Conservation (phyloP, 352 stramenopile genomes). For the Thalassiosira livingstoniorum region DNA sequence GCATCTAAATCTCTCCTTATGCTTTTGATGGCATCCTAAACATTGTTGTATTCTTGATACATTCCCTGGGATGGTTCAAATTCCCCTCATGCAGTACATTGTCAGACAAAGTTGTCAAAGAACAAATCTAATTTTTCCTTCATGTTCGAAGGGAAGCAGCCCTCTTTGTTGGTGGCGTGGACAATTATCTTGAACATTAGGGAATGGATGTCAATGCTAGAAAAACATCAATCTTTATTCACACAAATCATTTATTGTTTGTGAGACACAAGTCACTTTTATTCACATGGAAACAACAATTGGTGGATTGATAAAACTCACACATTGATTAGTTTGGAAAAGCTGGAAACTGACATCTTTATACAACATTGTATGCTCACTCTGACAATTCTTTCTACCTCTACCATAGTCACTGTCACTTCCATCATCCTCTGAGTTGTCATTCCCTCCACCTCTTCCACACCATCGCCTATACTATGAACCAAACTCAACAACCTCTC, state of each 20-base stretch:
- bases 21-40: conserved; percentile 88
- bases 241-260: conserved; percentile 89
- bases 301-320: conserved; percentile 89
- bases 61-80: conserved; percentile 94
- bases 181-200: conserved; percentile 80
- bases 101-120: conserved; percentile 95
- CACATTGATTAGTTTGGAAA: conserved; percentile 89
- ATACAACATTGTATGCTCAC: conserved; percentile 97
- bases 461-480: conserved; percentile 93
- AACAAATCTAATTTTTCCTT: conserved; percentile 94
- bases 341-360: conserved; percentile 94
- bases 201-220: conserved; percentile 70
- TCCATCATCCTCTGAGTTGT: conserved; percentile 33
- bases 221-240: no score
- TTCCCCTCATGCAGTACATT: conserved; percentile 88
- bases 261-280: no score
- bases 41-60: conserved; percentile 94
- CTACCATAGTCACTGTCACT: no score
- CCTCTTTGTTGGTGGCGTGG: conserved; percentile 63
- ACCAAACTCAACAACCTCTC: conserved; percentile 96
- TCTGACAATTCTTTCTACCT: conserved; percentile 88
- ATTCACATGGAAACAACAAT: no score
- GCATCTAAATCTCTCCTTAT: conserved; percentile 91
- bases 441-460: conserved; percentile 75
- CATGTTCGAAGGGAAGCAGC: conserved; percentile 91